Conservation (phyloP, 768 basidiomycete species). For the Suillus tomentosus region DNA sequence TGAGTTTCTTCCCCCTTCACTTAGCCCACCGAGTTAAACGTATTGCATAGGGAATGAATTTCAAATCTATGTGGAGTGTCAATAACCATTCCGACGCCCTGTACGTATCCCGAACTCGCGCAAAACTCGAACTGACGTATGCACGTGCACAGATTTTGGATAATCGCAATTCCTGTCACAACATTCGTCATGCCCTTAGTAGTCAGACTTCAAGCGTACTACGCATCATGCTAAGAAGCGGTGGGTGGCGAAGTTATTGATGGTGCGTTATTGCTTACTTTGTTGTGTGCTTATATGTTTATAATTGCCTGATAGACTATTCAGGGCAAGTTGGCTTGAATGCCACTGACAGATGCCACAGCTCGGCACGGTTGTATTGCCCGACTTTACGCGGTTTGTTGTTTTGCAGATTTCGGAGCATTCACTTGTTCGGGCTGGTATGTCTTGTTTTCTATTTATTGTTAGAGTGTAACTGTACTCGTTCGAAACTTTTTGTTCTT, state of each 20-base stretch:
- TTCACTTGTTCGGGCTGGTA: background rate
- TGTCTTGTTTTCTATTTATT: too few relatives aligned
- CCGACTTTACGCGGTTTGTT: background rate
- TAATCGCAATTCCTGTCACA: conserved; percentile 62
- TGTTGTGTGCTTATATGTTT: background rate
- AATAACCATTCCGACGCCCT: conserved; percentile 46
- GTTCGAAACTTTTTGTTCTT: too few relatives aligned
- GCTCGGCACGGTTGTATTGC: background rate
- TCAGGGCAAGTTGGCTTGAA: conserved; percentile 2
- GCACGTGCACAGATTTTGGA: conserved; percentile 57
- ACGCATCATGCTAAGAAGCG: conserved; percentile 51
- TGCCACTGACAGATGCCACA: background rate
- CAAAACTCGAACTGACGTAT: conserved; percentile 14
- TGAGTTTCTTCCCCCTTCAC: conserved; percentile 33
- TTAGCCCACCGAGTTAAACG: conserved; percentile 23
- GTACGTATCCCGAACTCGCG: conserved; percentile 31
- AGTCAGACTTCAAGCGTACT: conserved; percentile 48
- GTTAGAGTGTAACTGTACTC: too few relatives aligned
- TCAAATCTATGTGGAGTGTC: conserved; percentile 52
- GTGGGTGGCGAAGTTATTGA: conserved; percentile 30
- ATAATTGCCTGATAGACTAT: background rate
- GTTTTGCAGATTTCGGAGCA: background rate
- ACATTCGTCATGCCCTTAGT: conserved; percentile 48
- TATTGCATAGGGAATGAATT: conserved; percentile 65
- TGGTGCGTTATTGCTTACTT: conserved; percentile 29